phyloP scores from a whole-genome alignment of 2,329 filamentous ascomycete genomes.

The Tympanopsis confertula region DNA sequence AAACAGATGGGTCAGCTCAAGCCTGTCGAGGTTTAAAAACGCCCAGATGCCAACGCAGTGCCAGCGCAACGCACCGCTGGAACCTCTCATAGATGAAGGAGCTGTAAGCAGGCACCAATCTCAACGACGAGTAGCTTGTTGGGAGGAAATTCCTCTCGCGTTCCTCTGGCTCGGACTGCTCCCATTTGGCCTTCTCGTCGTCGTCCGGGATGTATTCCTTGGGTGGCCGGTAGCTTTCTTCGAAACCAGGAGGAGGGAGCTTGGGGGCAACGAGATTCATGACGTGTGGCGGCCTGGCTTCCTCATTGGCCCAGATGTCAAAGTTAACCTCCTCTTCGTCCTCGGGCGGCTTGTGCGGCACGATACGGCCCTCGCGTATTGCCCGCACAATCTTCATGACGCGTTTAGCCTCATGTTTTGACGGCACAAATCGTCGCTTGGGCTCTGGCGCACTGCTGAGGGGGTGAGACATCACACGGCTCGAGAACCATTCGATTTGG shows the following conservation, averaged over 20 bases:
- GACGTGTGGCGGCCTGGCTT: slow-evolving; percentile 66
- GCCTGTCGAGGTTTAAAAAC: no score
- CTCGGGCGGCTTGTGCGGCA: slow-evolving; percentile 72
- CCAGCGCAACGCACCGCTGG: slow-evolving; percentile 82
- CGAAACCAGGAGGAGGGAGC: slow-evolving; percentile 81
- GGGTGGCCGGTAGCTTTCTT: slow-evolving; percentile 92
- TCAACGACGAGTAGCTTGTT: slow-evolving; percentile 67
- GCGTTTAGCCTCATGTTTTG: slow-evolving; percentile 90
- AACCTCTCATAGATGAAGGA: slow-evolving; percentile 91
- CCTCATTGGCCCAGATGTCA: slow-evolving; percentile 92
- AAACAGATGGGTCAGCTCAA: no score
- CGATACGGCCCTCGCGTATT: slow-evolving; percentile 83
- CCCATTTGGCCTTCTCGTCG: slow-evolving; percentile 76
- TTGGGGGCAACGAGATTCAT: slow-evolving; percentile 97
- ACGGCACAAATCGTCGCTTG: slow-evolving; percentile 88
- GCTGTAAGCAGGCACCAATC: slow-evolving; percentile 85
- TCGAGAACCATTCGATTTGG: slow-evolving; percentile 87
- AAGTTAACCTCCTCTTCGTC: slow-evolving; percentile 55
- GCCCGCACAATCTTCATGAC: slow-evolving; percentile 96
- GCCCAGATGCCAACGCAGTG: no score
- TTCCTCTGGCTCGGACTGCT: slow-evolving; percentile 78
- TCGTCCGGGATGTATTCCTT: slow-evolving; percentile 83
- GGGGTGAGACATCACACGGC: slow-evolving; percentile 84
- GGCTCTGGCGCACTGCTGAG: slow-evolving; percentile 88
- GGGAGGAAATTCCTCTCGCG: slow-evolving; percentile 82